Evolutionary conservation across 148 eudicot species (phyloP), one percentile per base, ranked within the genome.

Genomic region (Cornus suecica): DNA sequence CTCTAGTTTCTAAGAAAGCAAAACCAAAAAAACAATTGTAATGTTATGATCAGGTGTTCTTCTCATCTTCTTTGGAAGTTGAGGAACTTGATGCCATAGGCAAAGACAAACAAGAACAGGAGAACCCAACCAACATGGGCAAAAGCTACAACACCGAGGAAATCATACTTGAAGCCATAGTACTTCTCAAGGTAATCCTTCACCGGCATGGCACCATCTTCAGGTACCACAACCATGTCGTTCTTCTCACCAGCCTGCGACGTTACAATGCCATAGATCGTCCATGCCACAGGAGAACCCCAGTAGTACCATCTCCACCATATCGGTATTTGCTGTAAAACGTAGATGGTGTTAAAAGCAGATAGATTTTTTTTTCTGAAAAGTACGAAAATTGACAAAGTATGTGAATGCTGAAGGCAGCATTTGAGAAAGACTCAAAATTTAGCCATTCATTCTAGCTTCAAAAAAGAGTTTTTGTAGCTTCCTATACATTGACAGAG

Each of bases 241-340:
- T 0, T 42, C 58, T 62, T 82, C 37, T 85, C 80, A 1, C 88
- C 88, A 27, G 78, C 52, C 28, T 85, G 86, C 67, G 88, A 85
- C 14, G 86, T 85, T 15, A 85, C 69, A 1, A 85, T 82, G 24
- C 88, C 88, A 71, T 85, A 85, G 68, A 85, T 80, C 24, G 86
- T 82, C 88, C 88, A 85, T 30, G 88, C 83, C 73, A 83, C 80
- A 0, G 88, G 88, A 22, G 86, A 85, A 30, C 71, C 83, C 88
- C 88, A 85, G 78, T 85, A 85, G 77, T 85, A 85, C 88, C 88
- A 85, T 32, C 88, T 82, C 88, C 88, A 85, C 88, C 88, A 85
- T 68, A 85, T 83, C 0, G 88, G 88, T 24, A 85, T 85, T 80
- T 80, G 72, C 88, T 85, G 81, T 81, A 72, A 29, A 42, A 1